Evolutionary conservation across 768 basidiomycete species (phyloP), one percentile per base, ranked within the genome.

Genomic region (Auricularia cornea): DNA sequence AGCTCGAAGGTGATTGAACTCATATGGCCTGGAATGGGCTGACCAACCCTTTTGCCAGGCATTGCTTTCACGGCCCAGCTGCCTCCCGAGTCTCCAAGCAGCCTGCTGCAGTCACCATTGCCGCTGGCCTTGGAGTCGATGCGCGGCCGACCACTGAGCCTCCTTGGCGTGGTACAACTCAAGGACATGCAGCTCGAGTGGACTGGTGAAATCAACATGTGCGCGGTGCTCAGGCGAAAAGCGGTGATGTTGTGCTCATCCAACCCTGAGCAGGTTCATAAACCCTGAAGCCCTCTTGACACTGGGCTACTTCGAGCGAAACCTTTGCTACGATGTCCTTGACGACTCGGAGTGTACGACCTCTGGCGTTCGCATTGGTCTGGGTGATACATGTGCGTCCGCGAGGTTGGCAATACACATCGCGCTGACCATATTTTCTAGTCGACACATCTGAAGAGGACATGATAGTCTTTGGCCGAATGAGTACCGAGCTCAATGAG

Each of bases 61-160:
- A 59, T 63, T 28, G 57, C 57, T 20, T 63, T 63, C 40, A 59
- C 59, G 2, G 59, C 59, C 32, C 31, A 59, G 23, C 32, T 63
- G 2, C 56, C 62, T 2, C 38, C 38, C 31, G 33, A 59, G 35
- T 63, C 62, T 1, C 62, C 62, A 3, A 59, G 38, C 33, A 59
- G 57, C 23, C 59, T 63, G 30, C 57, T 63, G 30, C n/a, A 57
- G 11, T 63, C 62, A 18, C 62, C 62, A 3, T 32, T 63, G 28
- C 62, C 62, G 5, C 35, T 63, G 30, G 62, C 56, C 18, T 31
- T 63, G 14, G 62, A 63, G 57, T 59, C 57, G 3, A 59, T 63
- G 62, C 54, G 62, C 28, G 62, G 62, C 23, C 62, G 62, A 35
- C 57, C 62, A 26, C 57, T 63, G 6, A 28, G 62, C 29, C 56